phyloP scores from a whole-genome alignment of 2,329 filamentous ascomycete genomes.

The Cercospora citrullina region DNA sequence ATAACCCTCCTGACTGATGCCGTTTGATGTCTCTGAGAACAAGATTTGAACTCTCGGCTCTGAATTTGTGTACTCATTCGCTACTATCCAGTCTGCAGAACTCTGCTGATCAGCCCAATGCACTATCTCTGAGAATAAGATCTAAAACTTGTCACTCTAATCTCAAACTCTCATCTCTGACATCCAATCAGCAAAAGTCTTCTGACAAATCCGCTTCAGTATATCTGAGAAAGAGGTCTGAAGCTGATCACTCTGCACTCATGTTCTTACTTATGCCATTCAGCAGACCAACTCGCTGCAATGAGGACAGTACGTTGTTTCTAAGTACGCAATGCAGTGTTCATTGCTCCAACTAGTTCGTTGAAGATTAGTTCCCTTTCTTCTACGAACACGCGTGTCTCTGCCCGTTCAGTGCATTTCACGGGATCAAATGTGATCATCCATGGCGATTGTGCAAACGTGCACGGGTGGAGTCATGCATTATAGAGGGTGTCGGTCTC shows the following conservation, averaged over 20 bases:
- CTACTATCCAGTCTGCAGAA: not conserved
- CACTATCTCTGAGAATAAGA: not conserved
- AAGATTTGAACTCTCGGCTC: too few relatives aligned
- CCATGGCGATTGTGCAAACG: not conserved
- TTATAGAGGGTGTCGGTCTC: not conserved
- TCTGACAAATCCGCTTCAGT: rapidly evolving
- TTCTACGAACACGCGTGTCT: not conserved
- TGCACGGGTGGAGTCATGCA: not conserved
- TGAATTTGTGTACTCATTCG: too few relatives aligned
- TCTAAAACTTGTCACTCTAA: not conserved
- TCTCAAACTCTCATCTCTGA: not conserved
- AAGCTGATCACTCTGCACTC: not conserved
- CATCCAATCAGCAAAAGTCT: not conserved
- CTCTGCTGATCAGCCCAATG: rapidly evolving
- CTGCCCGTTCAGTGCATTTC: too few relatives aligned
- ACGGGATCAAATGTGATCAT: not conserved
- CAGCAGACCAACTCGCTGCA: not conserved
- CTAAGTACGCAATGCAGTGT: not conserved
- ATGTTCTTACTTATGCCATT: not conserved
- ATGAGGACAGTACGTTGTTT: not conserved
- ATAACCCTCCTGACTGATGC: too few relatives aligned
- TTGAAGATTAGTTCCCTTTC: not conserved
- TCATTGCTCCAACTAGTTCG: not conserved
- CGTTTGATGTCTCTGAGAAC: too few relatives aligned
- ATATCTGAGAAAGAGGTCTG: not conserved